These are phyloP conservation scores for Sarcodon aspratus DNA, from an alignment of 768 basidiomycete species.

Conservation along the genomic window DNA sequence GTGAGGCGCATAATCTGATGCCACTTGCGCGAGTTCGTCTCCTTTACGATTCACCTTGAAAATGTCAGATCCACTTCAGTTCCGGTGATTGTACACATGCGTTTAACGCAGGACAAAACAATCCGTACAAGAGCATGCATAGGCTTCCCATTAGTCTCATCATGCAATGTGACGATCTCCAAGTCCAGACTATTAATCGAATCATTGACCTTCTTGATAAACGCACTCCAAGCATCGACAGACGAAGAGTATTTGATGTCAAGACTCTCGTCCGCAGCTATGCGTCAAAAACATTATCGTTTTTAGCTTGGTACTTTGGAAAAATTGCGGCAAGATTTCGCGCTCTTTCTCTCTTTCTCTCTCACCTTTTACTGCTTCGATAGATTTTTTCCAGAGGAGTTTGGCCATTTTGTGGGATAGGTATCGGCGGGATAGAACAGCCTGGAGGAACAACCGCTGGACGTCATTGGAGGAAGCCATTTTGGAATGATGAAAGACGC, in stretches of 20 bases:
- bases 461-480: constrained; percentile 52
- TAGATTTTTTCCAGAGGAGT: constrained; percentile 55
- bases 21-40: constrained; percentile 75
- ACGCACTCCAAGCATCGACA: constrained; percentile 43
- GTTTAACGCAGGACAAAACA: neutral
- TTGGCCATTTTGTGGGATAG: constrained; percentile 56
- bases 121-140: constrained; percentile 58
- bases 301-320: too few species aligned
- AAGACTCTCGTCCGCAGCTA: constrained; percentile 44
- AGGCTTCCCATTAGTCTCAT: constrained; percentile 53
- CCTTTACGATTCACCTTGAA: constrained; percentile 67
- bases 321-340: too few species aligned
- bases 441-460: constrained; percentile 69
- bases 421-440: constrained; percentile 58
- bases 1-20: constrained; percentile 66
- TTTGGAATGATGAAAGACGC: constrained; percentile 8
- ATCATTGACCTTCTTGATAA: constrained; percentile 47
- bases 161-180: constrained; percentile 50
- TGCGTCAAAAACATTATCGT: neutral
- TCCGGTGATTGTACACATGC: neutral
- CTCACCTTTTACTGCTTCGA: constrained; percentile 57
- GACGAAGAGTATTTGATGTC: constrained; percentile 29
- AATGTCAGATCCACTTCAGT: neutral
- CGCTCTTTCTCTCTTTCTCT: neutral
- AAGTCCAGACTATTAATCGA: constrained; percentile 61